phyloP scores from a whole-genome alignment of 1,284 basidiomycete species.

The Mycena sp. region DNA sequence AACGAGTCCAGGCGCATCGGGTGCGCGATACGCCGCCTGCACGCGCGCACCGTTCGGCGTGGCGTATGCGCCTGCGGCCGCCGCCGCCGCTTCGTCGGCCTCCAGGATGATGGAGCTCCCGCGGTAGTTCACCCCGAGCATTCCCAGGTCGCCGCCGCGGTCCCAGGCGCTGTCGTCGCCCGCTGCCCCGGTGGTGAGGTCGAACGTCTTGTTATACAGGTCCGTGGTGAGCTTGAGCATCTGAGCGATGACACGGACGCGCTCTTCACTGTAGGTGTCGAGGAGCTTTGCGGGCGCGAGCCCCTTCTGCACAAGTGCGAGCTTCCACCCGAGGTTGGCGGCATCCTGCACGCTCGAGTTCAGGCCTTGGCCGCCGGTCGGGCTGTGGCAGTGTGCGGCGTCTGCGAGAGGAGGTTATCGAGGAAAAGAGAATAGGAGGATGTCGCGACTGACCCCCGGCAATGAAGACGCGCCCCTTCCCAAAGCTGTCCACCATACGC shows the following conservation, averaged over 20 bases:
- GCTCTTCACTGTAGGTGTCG: constrained; percentile 39
- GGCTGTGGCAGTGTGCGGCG: constrained; percentile 41
- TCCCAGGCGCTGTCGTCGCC: neutral
- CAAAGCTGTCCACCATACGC: constrained; percentile 18
- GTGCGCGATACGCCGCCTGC: constrained; percentile 23
- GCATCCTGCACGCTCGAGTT: constrained; percentile 33
- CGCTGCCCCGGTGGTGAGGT: constrained; percentile 9
- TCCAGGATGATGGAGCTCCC: constrained; percentile 33
- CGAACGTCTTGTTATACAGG: constrained; percentile 13
- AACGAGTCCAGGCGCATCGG: constrained; percentile 23
- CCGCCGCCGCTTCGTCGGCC: neutral
- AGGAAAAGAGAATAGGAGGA: constrained; percentile 22
- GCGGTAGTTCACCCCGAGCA: constrained; percentile 36
- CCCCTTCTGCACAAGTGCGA: constrained; percentile 28
- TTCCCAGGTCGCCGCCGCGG: constrained; percentile 16
- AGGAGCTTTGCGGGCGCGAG: constrained; percentile 35
- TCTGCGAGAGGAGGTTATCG: constrained; percentile 25
- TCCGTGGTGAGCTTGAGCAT: constrained; percentile 38
- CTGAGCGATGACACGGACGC: constrained; percentile 40
- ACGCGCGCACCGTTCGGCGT: neutral
- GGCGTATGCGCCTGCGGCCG: neutral
- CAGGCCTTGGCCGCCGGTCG: constrained; percentile 33
- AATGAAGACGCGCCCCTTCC: constrained; percentile 18
- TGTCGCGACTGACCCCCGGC: constrained; percentile 17
- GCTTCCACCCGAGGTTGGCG: constrained; percentile 38